Evolutionary conservation across 2,329 filamentous ascomycete species (phyloP), one percentile per base, ranked within the genome.

Genomic region (Colletotrichum sidae): DNA sequence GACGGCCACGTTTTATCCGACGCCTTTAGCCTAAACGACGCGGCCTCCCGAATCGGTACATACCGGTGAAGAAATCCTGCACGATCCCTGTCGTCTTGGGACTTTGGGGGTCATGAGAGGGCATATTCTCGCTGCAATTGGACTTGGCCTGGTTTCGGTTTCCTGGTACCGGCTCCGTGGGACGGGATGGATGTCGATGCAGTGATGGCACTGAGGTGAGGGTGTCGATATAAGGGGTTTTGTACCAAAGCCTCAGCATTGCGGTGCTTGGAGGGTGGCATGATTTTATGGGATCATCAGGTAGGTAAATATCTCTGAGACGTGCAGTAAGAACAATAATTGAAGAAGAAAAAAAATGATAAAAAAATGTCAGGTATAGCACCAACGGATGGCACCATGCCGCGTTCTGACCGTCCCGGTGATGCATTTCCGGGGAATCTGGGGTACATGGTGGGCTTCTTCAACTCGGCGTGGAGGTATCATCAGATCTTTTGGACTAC

Each of bases 11-110:
- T 38, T 50, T 60, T 65, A 47, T 53, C 46, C 62, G 58, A 12
- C 17, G 52, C 37, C 8, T 65, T 65, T 54, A 65, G 62, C 52
- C 62, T 65, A 54, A 62, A 57, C 12, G 12, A 41, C 45, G 61
- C 39, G 41, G 34, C 15, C 10, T 49, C 62, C 52, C 37, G 15
- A 62, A 44, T 13, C 37, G 47, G 58, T 25, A 50, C 10, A 13
- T 52, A 56, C 47, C 53, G 52, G 52, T 52, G 58, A 62, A 55
- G 57, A 53, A 33, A 38, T 42, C 15, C 34, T 52, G 45, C 56
- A 33, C n/a, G 39, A 17, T 12, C 55, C 54, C 44, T 39, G 53
- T 25, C 49, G 12, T 12, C n/a, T 1, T 13, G 38, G 37, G 2
- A 25, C 10, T n/a, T 34, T 13, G 10, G 12, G 12, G 13, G 11